Base-by-base conservation (phyloP, 768 basidiomycete genomes). In the Albatrellus ellisii region DNA sequence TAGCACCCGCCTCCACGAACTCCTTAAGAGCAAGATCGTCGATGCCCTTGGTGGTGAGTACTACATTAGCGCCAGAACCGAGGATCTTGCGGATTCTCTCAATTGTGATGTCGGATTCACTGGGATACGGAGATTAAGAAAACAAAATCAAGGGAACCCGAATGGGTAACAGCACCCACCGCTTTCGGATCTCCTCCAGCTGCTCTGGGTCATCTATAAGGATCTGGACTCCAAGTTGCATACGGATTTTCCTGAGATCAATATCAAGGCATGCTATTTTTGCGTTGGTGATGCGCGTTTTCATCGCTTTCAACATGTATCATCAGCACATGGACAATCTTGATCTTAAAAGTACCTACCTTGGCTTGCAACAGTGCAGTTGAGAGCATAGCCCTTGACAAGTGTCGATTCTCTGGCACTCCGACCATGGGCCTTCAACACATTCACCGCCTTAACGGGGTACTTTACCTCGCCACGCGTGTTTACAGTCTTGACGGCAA, bases 211-310 rank as follows among this genome's bases (percentile, higher is more conserved):
- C 87, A 20, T 98, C 94, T 15, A 98, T 87, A 35, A 97, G 72
- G 56, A 99, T 92, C 57, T 99, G 95, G 2, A 99, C 80, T 44
- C 95, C 95, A 18, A 99, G 70, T 52, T 97, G 92, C 95, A 99
- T 97, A 29, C 95, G 79, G 28, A 85, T 68, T 63, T 98, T 98
- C 56, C 88, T 84, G 38, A 99, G 69, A 63, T 99, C 97, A 60
- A 99, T 98, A 58, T 99, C 95, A 46, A 99, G 70, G 63, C 94
- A 98, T 4, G 95, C 95, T 54, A 99, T 98, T 65, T 97, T 98
- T 17, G 95, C 95, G 51, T 80, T 82, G 5, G 71, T 69, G 52
- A 99, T 80, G 29, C 90, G 78, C 50, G 85, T 94, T 65, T 94
- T 98, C 95, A 99, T 99, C 4, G 94, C 95, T 98, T 21, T 8